Percentiles rank a stretch among this genome's conserved stretches.
phyloP scores from a whole-genome alignment of 2,329 filamentous ascomycete species.

The Fusarium sp. region DNA sequence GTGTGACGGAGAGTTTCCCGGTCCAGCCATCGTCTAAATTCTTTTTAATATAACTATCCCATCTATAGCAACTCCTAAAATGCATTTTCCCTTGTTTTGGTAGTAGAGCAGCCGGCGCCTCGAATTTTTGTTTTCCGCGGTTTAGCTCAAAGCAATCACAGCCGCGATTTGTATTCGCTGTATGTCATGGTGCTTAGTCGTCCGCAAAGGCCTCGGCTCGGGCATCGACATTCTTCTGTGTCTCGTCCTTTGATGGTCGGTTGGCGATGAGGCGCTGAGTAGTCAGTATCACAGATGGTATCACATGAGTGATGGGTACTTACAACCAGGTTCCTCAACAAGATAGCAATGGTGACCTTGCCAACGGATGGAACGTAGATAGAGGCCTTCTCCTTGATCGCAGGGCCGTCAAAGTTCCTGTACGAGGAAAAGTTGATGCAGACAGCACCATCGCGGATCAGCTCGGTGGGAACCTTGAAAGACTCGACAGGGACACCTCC shows the following conservation, averaged over 20 bases:
- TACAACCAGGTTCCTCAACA: constrained; percentile 89
- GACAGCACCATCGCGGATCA: constrained; percentile 89
- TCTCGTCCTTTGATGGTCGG: constrained; percentile 52
- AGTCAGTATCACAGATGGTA: constrained; percentile 38
- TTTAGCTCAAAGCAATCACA: constrained; percentile 30
- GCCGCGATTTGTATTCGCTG: neutral
- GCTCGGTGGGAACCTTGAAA: constrained; percentile 87
- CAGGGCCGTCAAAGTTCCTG: constrained; percentile 86
- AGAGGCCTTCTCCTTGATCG: constrained; percentile 92
- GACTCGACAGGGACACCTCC: constrained; percentile 87
- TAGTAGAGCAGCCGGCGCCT: constrained; percentile 4
- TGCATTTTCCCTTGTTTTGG: constrained; percentile 24
- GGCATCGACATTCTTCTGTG: constrained; percentile 49
- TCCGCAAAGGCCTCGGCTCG: constrained; percentile 55
- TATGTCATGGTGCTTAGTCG: constrained; percentile 39
- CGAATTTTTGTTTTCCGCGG: constrained; percentile 19
- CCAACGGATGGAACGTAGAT: constrained; percentile 98
- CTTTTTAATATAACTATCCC: constrained; percentile 35
- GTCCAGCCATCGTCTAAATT: constrained; percentile 8
- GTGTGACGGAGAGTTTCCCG: constrained; percentile 1
- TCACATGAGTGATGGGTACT: constrained; percentile 48
- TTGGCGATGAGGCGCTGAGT: constrained; percentile 62
- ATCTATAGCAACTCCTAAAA: constrained; percentile 37
- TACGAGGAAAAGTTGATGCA: constrained; percentile 98
- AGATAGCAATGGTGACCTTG: constrained; percentile 94